phyloP scores from a whole-genome alignment of 208 protist genomes.

The Leishmania arabica region DNA sequence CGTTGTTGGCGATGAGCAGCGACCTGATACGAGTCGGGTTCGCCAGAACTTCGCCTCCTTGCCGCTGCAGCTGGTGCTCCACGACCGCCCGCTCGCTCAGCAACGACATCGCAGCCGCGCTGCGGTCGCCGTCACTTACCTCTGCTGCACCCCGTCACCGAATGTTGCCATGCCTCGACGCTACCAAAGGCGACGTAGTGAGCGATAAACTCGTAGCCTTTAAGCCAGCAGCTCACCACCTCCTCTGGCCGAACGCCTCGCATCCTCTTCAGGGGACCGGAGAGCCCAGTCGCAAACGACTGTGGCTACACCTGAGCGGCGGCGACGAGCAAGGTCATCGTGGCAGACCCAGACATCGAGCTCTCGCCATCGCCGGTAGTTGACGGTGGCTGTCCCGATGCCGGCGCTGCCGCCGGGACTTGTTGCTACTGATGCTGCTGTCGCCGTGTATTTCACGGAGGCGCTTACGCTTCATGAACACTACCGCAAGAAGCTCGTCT shows the following conservation, averaged over 20 bases:
- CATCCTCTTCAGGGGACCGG: slow-evolving; percentile 16
- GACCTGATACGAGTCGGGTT: slow-evolving; percentile 24
- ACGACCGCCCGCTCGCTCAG: slow-evolving; percentile 19
- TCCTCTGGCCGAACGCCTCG: slow-evolving; percentile 7
- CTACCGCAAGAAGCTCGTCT: slow-evolving; percentile 32
- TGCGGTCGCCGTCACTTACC: not conserved
- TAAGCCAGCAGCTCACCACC: slow-evolving; percentile 28
- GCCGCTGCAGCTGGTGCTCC: slow-evolving; percentile 40
- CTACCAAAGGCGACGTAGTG: slow-evolving; percentile 33
- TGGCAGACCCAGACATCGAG: not conserved
- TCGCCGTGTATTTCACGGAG: slow-evolving; percentile 3
- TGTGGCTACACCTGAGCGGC: slow-evolving; percentile 2
- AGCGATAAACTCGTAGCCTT: slow-evolving; percentile 52
- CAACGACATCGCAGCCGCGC: not conserved
- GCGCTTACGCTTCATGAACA: slow-evolving; percentile 28
- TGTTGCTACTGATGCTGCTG: not conserved
- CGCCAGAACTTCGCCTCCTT: slow-evolving; percentile 36
- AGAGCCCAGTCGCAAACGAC: slow-evolving; percentile 6
- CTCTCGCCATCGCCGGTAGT: not conserved
- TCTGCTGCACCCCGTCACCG: not conserved
- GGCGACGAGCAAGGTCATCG: not conserved
- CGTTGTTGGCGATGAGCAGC: slow-evolving; percentile 30
- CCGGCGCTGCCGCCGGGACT: not conserved
- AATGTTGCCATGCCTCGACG: not conserved
- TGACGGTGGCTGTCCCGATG: not conserved